These are phyloP conservation scores for Chlorella sorokiniana DNA, from an alignment of 139 green algal genomes.

Conservation along the genomic window DNA sequence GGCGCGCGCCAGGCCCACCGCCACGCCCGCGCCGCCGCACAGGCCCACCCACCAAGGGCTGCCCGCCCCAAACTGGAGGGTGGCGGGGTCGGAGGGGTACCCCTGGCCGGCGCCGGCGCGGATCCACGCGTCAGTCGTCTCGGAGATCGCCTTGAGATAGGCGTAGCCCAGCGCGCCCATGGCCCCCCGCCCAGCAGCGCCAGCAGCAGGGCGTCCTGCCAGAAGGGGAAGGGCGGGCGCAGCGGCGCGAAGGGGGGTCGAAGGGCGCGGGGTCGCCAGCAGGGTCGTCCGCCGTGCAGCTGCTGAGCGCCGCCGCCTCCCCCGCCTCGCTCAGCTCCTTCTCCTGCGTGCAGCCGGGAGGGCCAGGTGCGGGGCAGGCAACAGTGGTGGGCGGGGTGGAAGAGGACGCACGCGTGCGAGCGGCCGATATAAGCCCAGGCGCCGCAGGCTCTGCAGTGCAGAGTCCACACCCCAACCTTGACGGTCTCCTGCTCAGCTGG, in stretches of 20 bases:
- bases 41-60: background rate
- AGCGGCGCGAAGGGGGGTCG: slow-evolving; percentile 14
- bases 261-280: background rate
- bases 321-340: background rate
- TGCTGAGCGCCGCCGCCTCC: background rate
- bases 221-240: background rate
- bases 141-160: slow-evolving; percentile 13
- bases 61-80: background rate
- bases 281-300: background rate
- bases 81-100: background rate
- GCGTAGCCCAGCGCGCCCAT: slow-evolving; percentile 6
- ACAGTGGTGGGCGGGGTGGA: no score
- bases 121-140: slow-evolving; percentile 5
- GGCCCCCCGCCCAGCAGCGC: background rate
- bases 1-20: background rate
- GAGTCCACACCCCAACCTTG: no score
- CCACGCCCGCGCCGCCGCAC: slow-evolving; percentile 1
- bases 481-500: no score
- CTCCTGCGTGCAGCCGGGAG: no score
- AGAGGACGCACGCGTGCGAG: no score
- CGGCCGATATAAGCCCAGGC: no score
- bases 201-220: slow-evolving; percentile 5
- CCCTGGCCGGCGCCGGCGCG: background rate
- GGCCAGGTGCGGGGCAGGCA: no score
- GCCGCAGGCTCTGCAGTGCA: no score